phyloP scores from a whole-genome alignment of 2,329 filamentous ascomycete genomes.

The Huntiella savannae region DNA sequence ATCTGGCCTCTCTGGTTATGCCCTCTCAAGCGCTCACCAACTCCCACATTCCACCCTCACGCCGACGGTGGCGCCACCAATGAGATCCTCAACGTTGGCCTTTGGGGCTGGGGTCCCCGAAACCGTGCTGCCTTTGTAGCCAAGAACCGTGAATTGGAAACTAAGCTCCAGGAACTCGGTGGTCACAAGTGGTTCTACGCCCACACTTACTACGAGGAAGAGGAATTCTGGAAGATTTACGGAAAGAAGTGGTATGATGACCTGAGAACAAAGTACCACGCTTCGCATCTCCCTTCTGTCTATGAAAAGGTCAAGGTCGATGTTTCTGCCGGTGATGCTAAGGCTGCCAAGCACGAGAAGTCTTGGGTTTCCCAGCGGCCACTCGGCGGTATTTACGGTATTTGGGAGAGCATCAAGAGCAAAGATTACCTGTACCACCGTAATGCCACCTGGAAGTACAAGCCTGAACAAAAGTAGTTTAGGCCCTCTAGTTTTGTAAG shows the following conservation, averaged over 20 bases:
- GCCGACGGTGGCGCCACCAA: slow-evolving; percentile 14
- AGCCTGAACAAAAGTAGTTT: slow-evolving; percentile 14
- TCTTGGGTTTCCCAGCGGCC: slow-evolving; percentile 32
- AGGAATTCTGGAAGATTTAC: slow-evolving; percentile 50
- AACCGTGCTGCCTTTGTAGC: slow-evolving; percentile 39
- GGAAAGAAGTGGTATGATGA: slow-evolving; percentile 38
- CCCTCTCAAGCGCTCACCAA: slow-evolving; percentile 28
- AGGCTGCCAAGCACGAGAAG: slow-evolving; percentile 22
- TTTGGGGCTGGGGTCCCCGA: slow-evolving; percentile 60
- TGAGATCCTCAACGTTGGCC: slow-evolving; percentile 41
- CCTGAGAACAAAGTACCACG: slow-evolving; percentile 43
- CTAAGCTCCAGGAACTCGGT: slow-evolving; percentile 45
- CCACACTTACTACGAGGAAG: slow-evolving; percentile 62
- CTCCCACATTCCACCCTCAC: slow-evolving; percentile 37
- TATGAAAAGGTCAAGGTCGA: slow-evolving; percentile 51
- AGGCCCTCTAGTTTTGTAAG: too few species aligned
- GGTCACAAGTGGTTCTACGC: slow-evolving; percentile 81
- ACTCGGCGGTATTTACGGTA: slow-evolving; percentile 38
- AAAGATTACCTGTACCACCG: slow-evolving; percentile 36
- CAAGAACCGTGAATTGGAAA: slow-evolving; percentile 53
- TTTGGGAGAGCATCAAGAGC: slow-evolving; percentile 38
- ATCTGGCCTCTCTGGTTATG: slow-evolving; percentile 45
- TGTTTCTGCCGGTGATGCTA: slow-evolving; percentile 23
- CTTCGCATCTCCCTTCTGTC: slow-evolving; percentile 42
- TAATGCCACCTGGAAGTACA: slow-evolving; percentile 34